Conservation (phyloP, 257 asterid genomes). For the Nicotiana otophora region DNA sequence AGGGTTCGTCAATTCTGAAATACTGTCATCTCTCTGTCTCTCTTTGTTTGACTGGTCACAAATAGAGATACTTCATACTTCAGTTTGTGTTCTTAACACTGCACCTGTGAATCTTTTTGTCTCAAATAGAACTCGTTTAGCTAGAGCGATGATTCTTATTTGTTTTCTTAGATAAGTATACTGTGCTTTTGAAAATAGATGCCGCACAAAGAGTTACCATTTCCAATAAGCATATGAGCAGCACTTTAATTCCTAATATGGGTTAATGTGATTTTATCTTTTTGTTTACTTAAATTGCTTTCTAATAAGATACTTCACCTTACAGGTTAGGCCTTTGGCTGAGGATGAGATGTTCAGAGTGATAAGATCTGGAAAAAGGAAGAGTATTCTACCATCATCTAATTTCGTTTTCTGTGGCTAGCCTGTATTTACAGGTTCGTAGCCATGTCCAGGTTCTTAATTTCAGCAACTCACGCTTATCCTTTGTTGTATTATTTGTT, state of each 20-base stretch:
- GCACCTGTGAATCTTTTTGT: not conserved
- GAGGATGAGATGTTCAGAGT: constrained; percentile 99
- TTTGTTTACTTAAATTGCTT: not conserved
- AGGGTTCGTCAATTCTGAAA: not conserved
- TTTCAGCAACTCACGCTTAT: not conserved
- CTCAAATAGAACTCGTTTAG: not conserved
- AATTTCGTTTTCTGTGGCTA: not conserved
- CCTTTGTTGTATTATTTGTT: not conserved
- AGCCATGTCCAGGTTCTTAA: not conserved
- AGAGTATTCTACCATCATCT: constrained; percentile 30
- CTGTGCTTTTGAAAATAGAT: not conserved
- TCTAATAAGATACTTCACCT: not conserved
- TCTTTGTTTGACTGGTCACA: not conserved
- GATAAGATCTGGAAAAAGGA: constrained; percentile 87
- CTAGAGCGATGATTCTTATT: not conserved
- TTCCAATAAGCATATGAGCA: not conserved
- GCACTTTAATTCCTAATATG: not conserved
- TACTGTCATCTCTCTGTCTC: not conserved
- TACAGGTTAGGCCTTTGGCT: constrained; percentile 88
- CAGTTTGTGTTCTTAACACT: not conserved
- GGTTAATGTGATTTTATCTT: not conserved
- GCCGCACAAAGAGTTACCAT: not conserved
- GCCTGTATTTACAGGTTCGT: not conserved
- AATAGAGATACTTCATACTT: not conserved
- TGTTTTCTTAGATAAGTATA: not conserved